Base-by-base conservation (phyloP, 1,284 basidiomycete genomes). In the Cerrena zonata region DNA sequence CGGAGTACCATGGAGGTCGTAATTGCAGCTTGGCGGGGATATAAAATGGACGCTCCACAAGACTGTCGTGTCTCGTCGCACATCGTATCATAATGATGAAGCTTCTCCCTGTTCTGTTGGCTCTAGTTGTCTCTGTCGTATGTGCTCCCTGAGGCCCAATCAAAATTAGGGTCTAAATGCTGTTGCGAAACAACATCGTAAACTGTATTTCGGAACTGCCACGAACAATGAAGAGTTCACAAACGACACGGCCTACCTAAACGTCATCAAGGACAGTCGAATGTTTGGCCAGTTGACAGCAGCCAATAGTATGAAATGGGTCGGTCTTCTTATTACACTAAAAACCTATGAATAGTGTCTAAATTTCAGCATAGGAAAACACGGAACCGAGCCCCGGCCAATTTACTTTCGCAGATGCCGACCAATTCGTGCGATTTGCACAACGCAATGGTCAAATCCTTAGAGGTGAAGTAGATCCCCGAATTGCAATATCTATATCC, bases 271-370 rank as follows among this genome's bases (percentile, higher is more conserved):
- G 53, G 68, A 78, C 54, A 67, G 56, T 22, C 59, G 58, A 1
- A 66, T 72, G 45, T 79, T 78, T 52, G 66, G 65, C 23, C 73
- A 76, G 53, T 63, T 78, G 26, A 78, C 77, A 1, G 67, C 76
- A 11, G 74, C 70, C 11, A 77, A 77, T 55, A 72, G 69, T 50
- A 74, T 76, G 75, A 77, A 77, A 71, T 77, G 75, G 76, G 75
- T 71, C 44, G 22, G 63, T 5, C 24, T 22, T 11, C 41, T 4
- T 39, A 19, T 22, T 23, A 42, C 7, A 5, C 7, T 22, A 23
- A 13, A 5, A 22, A 23, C 4, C 10, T 40, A 10, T 40, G 24
- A n/a, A 22, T 19, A 3, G 39, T 40, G 7, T 42, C 41, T 19
- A 45, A 23, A 7, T 18, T 7, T 22, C 21, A 23, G 13, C 23